Evolutionary conservation across 2,329 filamentous ascomycete genomes (phyloP).

Genomic region (Alternaria angustiovoidea): DNA sequence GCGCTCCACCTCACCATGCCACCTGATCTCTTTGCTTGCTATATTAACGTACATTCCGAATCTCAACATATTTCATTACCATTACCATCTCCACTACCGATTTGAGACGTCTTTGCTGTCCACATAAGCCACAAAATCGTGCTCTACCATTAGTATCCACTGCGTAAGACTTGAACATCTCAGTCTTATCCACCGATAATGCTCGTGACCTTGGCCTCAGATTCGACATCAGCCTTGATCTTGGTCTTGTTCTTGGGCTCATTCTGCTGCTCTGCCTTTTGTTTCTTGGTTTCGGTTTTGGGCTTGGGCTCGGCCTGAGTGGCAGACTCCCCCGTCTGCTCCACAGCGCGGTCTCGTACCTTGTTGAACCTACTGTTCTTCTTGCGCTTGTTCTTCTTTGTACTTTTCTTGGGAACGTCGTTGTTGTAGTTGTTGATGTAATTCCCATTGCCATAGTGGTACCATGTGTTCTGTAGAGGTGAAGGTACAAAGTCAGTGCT

Average conservation of each 20-base stretch:
- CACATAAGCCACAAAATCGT: background rate
- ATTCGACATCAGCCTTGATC: background rate
- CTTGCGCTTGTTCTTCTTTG: background rate
- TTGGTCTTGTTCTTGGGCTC: background rate
- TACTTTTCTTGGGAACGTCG: background rate
- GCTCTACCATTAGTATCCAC: background rate
- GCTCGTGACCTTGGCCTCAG: background rate
- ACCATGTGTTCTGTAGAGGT: background rate
- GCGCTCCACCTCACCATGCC: background rate
- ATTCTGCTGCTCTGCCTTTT: background rate
- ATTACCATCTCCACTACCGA: background rate
- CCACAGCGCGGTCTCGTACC: background rate
- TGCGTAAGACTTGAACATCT: background rate
- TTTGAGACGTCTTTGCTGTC: background rate
- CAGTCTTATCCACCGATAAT: background rate
- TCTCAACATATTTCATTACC: background rate
- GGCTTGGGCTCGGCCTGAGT: background rate
- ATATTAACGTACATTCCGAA: background rate
- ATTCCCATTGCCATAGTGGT: background rate
- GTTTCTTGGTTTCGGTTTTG: background rate
- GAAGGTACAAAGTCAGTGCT: background rate
- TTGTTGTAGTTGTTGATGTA: background rate
- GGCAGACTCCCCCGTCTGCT: background rate
- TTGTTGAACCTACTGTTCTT: background rate
- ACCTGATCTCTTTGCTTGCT: background rate